These are phyloP conservation scores for Linnemannia hyalina DNA, from an alignment of 192 early-diverging fungal genomes.

Conservation along the genomic window DNA sequence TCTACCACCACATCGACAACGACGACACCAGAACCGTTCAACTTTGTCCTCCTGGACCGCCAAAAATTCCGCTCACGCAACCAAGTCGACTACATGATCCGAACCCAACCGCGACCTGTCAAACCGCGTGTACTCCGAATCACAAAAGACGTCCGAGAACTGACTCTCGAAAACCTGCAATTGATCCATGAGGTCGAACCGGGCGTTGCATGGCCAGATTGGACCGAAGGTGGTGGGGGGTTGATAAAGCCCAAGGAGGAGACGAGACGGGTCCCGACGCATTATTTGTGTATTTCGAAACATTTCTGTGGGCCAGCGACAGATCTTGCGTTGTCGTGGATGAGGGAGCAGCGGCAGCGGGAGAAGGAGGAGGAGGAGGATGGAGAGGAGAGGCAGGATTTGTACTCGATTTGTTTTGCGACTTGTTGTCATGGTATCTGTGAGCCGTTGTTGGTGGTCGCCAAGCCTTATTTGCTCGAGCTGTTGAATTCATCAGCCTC, in stretches of 20 bases:
- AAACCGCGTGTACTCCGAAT: slow-evolving; percentile 48
- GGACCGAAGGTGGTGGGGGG: slow-evolving; percentile 39
- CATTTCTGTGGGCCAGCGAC: slow-evolving; percentile 53
- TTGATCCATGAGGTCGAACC: slow-evolving; percentile 45
- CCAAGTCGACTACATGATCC: slow-evolving; percentile 56
- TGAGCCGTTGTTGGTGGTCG: slow-evolving; percentile 34
- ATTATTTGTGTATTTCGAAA: slow-evolving; percentile 52
- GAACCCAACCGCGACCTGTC: slow-evolving; percentile 41
- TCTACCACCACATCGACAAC: neutral
- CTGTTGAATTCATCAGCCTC: slow-evolving; percentile 8
- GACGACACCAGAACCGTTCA: slow-evolving; percentile 19
- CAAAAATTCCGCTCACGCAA: slow-evolving; percentile 51
- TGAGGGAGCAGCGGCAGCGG: slow-evolving; percentile 17
- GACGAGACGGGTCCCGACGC: slow-evolving; percentile 17
- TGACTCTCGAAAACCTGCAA: slow-evolving; percentile 31
- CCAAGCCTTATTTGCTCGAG: slow-evolving; percentile 35
- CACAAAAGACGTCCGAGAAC: slow-evolving; percentile 44
- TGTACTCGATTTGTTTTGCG: slow-evolving; percentile 50
- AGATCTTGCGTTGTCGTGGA: slow-evolving; percentile 41
- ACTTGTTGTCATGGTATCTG: slow-evolving; percentile 56
- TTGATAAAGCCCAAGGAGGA: slow-evolving; percentile 13
- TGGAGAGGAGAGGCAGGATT: neutral
- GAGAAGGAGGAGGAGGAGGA: neutral
- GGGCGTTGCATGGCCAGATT: slow-evolving; percentile 30
- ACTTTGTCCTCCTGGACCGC: slow-evolving; percentile 46